These are phyloP conservation scores for Monosporozyma aerobia DNA, from an alignment of 805 yeast genomes.

Conservation along the genomic window DNA sequence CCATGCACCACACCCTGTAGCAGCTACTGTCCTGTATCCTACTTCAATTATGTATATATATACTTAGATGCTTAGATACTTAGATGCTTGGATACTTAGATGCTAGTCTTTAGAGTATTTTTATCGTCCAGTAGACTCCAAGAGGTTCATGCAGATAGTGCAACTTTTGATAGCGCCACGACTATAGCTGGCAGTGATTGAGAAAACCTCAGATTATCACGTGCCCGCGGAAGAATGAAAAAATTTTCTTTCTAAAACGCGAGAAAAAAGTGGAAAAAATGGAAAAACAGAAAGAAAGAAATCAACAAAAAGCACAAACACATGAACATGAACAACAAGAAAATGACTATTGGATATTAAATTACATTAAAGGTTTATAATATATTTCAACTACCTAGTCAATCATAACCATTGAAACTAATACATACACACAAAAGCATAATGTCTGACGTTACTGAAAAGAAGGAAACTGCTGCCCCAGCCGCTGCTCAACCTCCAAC, in stretches of 20 bases:
- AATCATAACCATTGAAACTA: not conserved
- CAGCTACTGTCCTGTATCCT: no score
- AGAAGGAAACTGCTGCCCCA: constrained; percentile 6
- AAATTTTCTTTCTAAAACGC: not conserved
- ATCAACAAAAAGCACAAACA: not conserved
- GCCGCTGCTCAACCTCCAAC: constrained; percentile 48
- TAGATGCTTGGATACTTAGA: no score
- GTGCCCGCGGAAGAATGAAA: not conserved
- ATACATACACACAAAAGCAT: not conserved
- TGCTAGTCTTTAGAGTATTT: no score
- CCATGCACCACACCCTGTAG: no score
- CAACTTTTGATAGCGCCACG: no score
- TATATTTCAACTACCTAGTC: not conserved
- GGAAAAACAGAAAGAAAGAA: not conserved
- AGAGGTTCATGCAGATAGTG: no score
- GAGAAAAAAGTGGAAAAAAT: not conserved
- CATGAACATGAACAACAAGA: not conserved
- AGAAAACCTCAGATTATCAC: not conserved
- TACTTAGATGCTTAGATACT: no score
- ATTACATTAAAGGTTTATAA: no score
- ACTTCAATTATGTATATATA: no score
- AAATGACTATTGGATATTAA: no score
- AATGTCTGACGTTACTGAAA: constrained; percentile 17
- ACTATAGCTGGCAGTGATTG: no score
- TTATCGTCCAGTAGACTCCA: no score